Base-by-base conservation (phyloP, 495 filamentous ascomycete species). In the Hypoxylon fuscum region DNA sequence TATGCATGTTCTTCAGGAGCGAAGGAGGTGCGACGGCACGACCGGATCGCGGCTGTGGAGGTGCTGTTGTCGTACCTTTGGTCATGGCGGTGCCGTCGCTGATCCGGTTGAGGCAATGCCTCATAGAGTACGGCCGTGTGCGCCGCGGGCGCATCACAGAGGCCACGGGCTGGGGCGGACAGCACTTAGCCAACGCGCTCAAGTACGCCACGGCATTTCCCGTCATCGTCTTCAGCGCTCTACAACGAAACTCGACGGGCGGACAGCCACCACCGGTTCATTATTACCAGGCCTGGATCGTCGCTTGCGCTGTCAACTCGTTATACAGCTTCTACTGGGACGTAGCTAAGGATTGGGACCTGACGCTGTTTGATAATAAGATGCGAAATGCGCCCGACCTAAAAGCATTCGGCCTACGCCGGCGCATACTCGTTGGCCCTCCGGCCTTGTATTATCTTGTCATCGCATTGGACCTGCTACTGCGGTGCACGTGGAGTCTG, bases 241-340 rank as follows among this genome's bases (percentile, higher is more conserved):
- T 94, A 68, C 82, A 95, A 74, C 82, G 92, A 29, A 90, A 87
- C 55, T 82, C 80, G 52, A 80, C 84, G 5, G 73, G 80, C 10
- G 77, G 79, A 20, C 75, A 76, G 14, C 77, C 64, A 0, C 69
- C 70, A 25, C 55, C 66, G 18, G 47, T 63, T 0, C 68, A 70
- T 15, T 69, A 85, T 50, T 84, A 81, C 64, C 70, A 76, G 10
- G 74, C 77, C n/a, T 88, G 85, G 85, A 64, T 87, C 6, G 58
- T 63, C 8, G 81, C 86, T 41, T 89, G 90, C 21, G 79, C 89
- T 27, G 60, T 95, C 46, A 98, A 98, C 68, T 91, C 89, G 9
- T 77, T 87, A 54, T 98, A 97, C 76, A 93, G 90, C 29, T 97
- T 97, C 81, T 98, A 94, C 80, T 98, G 95, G 95, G 95, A 98